Evolutionary conservation across 352 stramenopile genomes (phyloP).

Genomic region (Detonula confervacea): DNA sequence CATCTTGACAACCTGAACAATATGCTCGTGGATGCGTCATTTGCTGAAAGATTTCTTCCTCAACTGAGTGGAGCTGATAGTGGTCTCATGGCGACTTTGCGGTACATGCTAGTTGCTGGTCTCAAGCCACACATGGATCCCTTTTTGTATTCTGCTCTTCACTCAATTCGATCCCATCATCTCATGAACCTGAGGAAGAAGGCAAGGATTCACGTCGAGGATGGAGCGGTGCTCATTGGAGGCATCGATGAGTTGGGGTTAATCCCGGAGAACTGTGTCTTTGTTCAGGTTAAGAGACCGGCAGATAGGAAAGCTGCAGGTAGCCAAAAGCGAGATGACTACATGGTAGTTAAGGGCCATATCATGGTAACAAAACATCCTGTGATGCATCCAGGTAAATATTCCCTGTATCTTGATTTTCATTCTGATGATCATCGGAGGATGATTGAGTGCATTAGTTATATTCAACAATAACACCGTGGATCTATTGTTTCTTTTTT

Average conservation of each 20-base stretch:
- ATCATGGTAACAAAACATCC: conserved; percentile 46
- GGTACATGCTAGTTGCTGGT: conserved; percentile 20
- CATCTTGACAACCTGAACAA: conserved; percentile 29
- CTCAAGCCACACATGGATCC: conserved; percentile 22
- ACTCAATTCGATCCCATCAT: conserved; percentile 32
- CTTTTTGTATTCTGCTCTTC: conserved; percentile 37
- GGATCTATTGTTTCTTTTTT: conserved; percentile 4
- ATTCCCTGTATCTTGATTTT: background rate
- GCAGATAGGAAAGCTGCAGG: background rate
- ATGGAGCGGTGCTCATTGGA: conserved; percentile 37
- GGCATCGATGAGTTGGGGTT: conserved; percentile 33
- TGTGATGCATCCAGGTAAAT: conserved; percentile 40
- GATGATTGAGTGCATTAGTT: too few species aligned
- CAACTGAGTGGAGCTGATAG: conserved; percentile 30
- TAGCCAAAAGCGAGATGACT: conserved; percentile 6
- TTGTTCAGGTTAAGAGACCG: conserved; percentile 18
- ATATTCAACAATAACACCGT: too few species aligned
- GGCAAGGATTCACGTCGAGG: conserved; percentile 26
- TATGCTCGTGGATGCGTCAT: conserved; percentile 19
- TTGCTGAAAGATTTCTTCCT: conserved; percentile 13
- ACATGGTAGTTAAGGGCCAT: conserved; percentile 13
- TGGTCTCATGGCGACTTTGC: conserved; percentile 8
- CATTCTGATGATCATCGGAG: too few species aligned
- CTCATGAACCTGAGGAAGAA: conserved; percentile 37
- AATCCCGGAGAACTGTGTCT: conserved; percentile 34